These are phyloP conservation scores for Vaucheria bursata DNA, from an alignment of 352 stramenopile genomes.

Conservation along the genomic window DNA sequence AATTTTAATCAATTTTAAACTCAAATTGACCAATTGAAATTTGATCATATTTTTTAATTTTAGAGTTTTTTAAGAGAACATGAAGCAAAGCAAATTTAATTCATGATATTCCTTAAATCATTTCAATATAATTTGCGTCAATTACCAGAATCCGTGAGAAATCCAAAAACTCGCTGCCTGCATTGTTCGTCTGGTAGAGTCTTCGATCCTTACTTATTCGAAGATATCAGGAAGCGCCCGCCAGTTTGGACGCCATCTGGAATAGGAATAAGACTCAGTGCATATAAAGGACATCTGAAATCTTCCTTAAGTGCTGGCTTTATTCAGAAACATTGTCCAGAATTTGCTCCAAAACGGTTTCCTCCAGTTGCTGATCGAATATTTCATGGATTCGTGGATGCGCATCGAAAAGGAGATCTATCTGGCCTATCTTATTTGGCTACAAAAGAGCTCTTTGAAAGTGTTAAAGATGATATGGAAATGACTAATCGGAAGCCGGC, in stretches of 20 bases:
- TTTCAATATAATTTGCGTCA: too few species aligned
- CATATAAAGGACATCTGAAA: constrained; percentile 13
- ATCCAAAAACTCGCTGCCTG: too few species aligned
- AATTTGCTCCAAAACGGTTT: constrained; percentile 33
- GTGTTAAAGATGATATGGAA: constrained; percentile 20
- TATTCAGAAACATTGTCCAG: constrained; percentile 29
- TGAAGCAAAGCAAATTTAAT: too few species aligned
- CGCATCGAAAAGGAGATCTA: constrained; percentile 40
- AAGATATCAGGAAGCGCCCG: not conserved
- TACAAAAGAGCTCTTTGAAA: constrained; percentile 29
- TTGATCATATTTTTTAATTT: too few species aligned
- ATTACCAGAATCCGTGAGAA: too few species aligned
- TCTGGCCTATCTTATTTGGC: constrained; percentile 23
- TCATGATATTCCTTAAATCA: too few species aligned
- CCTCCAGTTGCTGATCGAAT: constrained; percentile 37
- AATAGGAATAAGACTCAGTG: not conserved
- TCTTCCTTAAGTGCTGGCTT: not conserved
- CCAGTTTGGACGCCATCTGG: not conserved
- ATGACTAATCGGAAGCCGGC: not conserved
- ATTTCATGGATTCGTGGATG: constrained; percentile 38
- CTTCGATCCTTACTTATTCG: not conserved
- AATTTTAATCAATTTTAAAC: too few species aligned
- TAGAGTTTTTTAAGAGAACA: too few species aligned
- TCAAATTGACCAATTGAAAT: too few species aligned
- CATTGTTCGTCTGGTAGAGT: not conserved